Conservation (phyloP, 805 yeast genomes). For the Suhomyces vadensis region DNA sequence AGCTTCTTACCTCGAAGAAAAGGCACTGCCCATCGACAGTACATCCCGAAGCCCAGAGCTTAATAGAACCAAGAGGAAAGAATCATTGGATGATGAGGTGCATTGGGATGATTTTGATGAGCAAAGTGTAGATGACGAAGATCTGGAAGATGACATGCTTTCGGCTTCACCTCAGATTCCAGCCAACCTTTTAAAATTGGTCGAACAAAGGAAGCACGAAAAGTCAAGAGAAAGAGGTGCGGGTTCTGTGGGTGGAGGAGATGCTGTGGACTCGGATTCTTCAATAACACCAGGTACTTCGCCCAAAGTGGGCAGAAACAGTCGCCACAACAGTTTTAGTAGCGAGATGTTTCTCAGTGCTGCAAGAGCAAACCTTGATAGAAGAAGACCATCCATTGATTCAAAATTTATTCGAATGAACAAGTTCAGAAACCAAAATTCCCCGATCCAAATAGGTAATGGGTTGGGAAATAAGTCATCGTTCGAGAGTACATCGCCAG, state of each 20-base stretch:
- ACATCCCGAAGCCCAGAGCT: constrained; percentile 1
- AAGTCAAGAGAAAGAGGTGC: constrained; percentile 18
- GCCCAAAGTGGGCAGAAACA: constrained; percentile 22
- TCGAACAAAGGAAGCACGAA: constrained; percentile 48
- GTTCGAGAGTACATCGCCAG: constrained; percentile 9
- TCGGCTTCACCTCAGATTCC: constrained; percentile 74
- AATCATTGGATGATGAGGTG: constrained; percentile 17
- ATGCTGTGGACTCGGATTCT: constrained; percentile 14
- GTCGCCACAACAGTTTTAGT: constrained; percentile 16
- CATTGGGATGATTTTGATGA: constrained; percentile 25
- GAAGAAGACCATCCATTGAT: constrained; percentile 37
- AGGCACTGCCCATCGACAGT: not conserved
- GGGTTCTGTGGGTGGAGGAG: constrained; percentile 15
- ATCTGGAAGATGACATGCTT: constrained; percentile 45
- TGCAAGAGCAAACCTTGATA: constrained; percentile 21
- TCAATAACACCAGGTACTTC: constrained; percentile 32
- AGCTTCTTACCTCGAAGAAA: not conserved
- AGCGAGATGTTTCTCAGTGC: constrained; percentile 18
- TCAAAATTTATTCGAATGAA: constrained; percentile 22
- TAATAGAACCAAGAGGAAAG: constrained; percentile 4
- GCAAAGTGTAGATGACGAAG: constrained; percentile 39
- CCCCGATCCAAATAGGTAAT: constrained; percentile 7
- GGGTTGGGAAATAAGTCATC: constrained; percentile 12
- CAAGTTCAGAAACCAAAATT: constrained; percentile 16
- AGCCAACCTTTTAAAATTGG: constrained; percentile 54